These are phyloP conservation scores for Naganishia onofrii DNA, from an alignment of 768 basidiomycete species.

Conservation along the genomic window DNA sequence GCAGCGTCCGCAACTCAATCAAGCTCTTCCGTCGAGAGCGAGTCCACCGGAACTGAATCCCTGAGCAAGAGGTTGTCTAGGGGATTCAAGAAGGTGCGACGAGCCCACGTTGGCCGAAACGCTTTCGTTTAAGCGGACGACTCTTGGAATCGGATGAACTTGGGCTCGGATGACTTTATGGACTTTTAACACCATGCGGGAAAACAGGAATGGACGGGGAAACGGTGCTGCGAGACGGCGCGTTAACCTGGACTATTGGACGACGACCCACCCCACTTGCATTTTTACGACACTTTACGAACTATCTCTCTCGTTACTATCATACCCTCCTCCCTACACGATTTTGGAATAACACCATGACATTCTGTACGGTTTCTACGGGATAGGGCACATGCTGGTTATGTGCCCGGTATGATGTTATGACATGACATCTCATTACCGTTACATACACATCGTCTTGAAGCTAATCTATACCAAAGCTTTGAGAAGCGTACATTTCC, in stretches of 20 bases:
- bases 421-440: neutral
- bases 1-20: constrained; percentile 2
- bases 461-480: too few relatives aligned
- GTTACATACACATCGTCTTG: too few relatives aligned
- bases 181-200: neutral
- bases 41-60: neutral
- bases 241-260: neutral
- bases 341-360: neutral
- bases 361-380: neutral
- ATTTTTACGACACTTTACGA: constrained; percentile 5
- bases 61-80: constrained; percentile 8
- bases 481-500: too few relatives aligned
- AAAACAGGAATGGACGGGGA: neutral
- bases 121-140: constrained; percentile 6
- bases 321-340: neutral
- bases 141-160: neutral
- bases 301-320: neutral
- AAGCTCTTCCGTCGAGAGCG: neutral
- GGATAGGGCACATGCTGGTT: constrained; percentile 16
- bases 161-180: neutral
- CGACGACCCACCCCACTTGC: neutral
- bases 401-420: constrained; percentile 12
- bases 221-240: neutral
- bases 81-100: constrained; percentile 7
- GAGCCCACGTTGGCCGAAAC: constrained; percentile 14